Evolutionary conservation across 805 yeast genomes (phyloP).

Genomic region (Starmerella khaoyaiensis): DNA sequence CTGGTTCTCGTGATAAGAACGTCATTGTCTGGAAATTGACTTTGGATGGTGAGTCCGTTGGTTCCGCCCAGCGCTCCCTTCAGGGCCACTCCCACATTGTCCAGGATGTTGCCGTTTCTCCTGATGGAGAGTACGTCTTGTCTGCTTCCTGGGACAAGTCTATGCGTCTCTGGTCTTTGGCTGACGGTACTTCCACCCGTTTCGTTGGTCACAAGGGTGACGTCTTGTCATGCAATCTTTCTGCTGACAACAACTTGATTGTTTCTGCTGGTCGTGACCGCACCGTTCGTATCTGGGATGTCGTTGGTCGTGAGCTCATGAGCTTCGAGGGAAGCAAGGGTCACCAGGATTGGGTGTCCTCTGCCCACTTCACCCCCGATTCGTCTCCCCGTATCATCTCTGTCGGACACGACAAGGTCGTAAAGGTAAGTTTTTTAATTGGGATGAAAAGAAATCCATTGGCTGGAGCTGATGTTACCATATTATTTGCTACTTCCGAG

Average conservation of each 20-base stretch:
- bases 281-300: constrained; percentile 99
- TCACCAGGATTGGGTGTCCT: constrained; percentile 98
- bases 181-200: constrained; percentile 86
- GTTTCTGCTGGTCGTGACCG: constrained; percentile 98
- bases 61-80: constrained; percentile 95
- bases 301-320: constrained; percentile 91
- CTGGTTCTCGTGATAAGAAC: constrained; percentile 98
- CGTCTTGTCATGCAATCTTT: constrained; percentile 92
- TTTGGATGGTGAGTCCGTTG: constrained; percentile 93
- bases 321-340: constrained; percentile 57
- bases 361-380: constrained; percentile 90
- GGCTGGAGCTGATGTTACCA: constrained; percentile 52
- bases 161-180: constrained; percentile 95
- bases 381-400: constrained; percentile 56
- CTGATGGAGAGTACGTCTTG: constrained; percentile 94
- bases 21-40: constrained; percentile 95
- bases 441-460: constrained; percentile 1
- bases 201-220: constrained; percentile 97
- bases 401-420: constrained; percentile 97
- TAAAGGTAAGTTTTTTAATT: constrained; percentile 68
- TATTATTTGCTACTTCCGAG: constrained; percentile 99
- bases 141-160: constrained; percentile 99
- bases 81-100: constrained; percentile 99
- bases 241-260: constrained; percentile 92
- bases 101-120: constrained; percentile 92